These are phyloP conservation scores for Coriaria nepalensis DNA, from an alignment of 306 rosid genomes.

Conservation along the genomic window DNA sequence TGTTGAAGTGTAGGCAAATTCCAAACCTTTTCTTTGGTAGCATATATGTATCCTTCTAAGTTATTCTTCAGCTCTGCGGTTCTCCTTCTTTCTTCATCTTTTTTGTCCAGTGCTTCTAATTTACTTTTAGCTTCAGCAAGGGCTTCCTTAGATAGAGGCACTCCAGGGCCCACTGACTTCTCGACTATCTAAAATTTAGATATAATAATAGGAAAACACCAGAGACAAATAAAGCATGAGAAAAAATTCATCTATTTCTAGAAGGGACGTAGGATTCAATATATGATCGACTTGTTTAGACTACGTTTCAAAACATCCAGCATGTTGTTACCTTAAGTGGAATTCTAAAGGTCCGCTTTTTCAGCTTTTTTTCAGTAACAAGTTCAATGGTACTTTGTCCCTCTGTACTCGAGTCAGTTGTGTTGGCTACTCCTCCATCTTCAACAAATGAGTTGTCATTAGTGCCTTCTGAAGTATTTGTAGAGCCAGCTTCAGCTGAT, in stretches of 20 bases:
- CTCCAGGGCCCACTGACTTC: slow-evolving; percentile 48
- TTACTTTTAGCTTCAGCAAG: slow-evolving; percentile 62
- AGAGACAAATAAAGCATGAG: slow-evolving; percentile 6
- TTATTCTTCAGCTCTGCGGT: slow-evolving; percentile 86
- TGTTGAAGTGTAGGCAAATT: no score
- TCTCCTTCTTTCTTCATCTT: slow-evolving; percentile 87
- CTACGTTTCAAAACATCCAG: slow-evolving; percentile 3
- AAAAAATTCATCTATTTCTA: not conserved
- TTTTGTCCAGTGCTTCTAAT: slow-evolving; percentile 63
- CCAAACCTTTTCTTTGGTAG: slow-evolving; percentile 86
- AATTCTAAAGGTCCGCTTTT: slow-evolving; percentile 72
- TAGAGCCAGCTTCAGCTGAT: slow-evolving; percentile 44
- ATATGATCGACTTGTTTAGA: not conserved
- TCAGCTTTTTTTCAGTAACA: slow-evolving; percentile 63
- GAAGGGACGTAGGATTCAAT: not conserved
- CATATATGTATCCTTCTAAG: slow-evolving; percentile 83
- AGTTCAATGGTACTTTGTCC: slow-evolving; percentile 36
- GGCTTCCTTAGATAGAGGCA: slow-evolving; percentile 54
- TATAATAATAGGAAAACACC: slow-evolving; percentile 4
- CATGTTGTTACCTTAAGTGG: slow-evolving; percentile 59
- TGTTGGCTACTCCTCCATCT: slow-evolving; percentile 32
- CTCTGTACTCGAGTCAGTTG: slow-evolving; percentile 34
- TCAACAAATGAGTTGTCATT: slow-evolving; percentile 34
- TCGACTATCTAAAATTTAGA: slow-evolving; percentile 46
- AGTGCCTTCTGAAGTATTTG: slow-evolving; percentile 46